These are phyloP conservation scores for Venturia pyrina DNA, from an alignment of 2,329 filamentous ascomycete species.

Conservation along the genomic window DNA sequence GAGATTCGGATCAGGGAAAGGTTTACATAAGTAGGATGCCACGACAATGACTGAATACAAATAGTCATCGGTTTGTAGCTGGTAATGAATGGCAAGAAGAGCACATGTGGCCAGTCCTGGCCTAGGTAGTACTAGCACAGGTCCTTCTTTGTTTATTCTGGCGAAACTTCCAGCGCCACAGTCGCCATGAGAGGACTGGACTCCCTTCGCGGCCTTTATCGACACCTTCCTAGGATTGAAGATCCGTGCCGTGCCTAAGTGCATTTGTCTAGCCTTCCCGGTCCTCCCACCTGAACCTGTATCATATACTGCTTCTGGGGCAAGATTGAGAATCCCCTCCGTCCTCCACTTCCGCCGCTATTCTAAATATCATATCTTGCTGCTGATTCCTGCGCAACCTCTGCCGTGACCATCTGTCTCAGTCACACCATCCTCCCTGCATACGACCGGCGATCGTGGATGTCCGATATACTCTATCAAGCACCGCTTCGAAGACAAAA, in stretches of 20 bases:
- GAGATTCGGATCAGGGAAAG: not conserved
- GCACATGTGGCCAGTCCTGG: not conserved
- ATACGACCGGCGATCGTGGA: not conserved
- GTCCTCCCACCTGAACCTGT: not conserved
- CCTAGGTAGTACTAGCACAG: too few species aligned
- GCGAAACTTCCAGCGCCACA: not conserved
- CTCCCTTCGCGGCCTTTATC: not conserved
- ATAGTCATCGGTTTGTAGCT: not conserved
- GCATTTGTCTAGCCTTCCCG: not conserved
- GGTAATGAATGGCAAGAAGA: not conserved
- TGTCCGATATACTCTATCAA: not conserved
- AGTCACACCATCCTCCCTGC: conserved; percentile 8
- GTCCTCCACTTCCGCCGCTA: not conserved
- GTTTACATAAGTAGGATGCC: too few species aligned
- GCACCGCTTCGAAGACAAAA: not conserved
- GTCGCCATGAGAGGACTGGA: not conserved
- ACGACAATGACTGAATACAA: not conserved
- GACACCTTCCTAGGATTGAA: not conserved
- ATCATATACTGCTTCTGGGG: not conserved
- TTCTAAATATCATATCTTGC: not conserved
- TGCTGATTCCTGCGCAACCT: not conserved
- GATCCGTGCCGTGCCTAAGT: too few species aligned
- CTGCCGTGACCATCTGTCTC: not conserved
- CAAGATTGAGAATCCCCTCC: too few species aligned
- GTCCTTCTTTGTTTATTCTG: not conserved